Percentiles rank a stretch among this genome's conserved stretches.
These are phyloP conservation scores for Didymella glomerata DNA, from an alignment of 2,329 filamentous ascomycete species.

Conservation along the genomic window DNA sequence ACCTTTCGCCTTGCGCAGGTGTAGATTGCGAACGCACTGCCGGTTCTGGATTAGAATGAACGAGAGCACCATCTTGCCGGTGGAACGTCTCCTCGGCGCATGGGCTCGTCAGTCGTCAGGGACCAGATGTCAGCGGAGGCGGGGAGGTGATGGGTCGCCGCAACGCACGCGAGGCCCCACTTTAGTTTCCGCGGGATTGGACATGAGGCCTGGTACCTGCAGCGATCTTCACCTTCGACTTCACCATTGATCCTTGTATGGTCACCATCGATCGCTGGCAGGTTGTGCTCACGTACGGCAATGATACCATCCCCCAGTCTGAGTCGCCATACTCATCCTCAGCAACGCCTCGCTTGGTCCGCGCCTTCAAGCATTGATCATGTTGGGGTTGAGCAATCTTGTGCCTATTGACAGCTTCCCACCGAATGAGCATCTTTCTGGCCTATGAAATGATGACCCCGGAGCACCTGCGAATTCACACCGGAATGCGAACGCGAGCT, in stretches of 20 bases:
- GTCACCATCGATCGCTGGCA: no score
- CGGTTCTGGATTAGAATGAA: constrained; percentile 92
- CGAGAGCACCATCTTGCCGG: constrained; percentile 69
- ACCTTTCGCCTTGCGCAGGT: not conserved
- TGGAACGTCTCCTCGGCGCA: constrained; percentile 22
- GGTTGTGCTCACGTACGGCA: no score
- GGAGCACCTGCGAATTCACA: not conserved
- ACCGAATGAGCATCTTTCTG: not conserved
- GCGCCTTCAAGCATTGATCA: no score
- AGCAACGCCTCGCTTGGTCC: no score
- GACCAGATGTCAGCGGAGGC: constrained; percentile 2
- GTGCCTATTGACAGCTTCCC: not conserved
- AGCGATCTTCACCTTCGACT: not conserved
- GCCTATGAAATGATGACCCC: not conserved
- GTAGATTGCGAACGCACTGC: constrained; percentile 64
- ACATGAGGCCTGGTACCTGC: not conserved
- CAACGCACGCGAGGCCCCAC: constrained; percentile 6
- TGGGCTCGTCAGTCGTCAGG: constrained; percentile 20
- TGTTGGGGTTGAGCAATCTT: no score
- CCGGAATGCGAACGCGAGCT: constrained; percentile 6
- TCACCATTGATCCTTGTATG: not conserved
- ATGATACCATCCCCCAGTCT: no score
- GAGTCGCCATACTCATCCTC: no score
- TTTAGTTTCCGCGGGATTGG: not conserved
- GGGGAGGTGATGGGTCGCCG: constrained; percentile 10